These are phyloP conservation scores for Dipodascus albidus DNA, from an alignment of 805 yeast species.

Conservation along the genomic window DNA sequence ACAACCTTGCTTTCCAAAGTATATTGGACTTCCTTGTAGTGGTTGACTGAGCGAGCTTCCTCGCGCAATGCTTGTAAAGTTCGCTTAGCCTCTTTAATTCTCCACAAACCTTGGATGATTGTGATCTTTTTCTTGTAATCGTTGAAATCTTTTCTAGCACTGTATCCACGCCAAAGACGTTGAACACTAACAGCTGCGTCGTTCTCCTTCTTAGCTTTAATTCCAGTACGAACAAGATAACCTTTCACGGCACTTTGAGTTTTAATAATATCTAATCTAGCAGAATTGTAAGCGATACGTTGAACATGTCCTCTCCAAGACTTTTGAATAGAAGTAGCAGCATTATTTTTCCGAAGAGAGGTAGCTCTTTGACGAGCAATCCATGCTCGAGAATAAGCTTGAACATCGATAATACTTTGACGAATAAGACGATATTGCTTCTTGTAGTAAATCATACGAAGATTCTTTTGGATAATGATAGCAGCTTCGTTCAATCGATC, in stretches of 20 bases:
- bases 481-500: slow-evolving; percentile 73
- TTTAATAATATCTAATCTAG: slow-evolving; percentile 38
- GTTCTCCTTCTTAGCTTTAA: slow-evolving; percentile 38
- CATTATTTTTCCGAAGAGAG: slow-evolving; percentile 35
- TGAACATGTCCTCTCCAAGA: slow-evolving; percentile 29
- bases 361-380: slow-evolving; percentile 47
- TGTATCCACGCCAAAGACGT: slow-evolving; percentile 55
- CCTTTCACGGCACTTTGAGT: slow-evolving; percentile 50
- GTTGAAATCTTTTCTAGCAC: slow-evolving; percentile 43
- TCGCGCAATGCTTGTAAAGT: slow-evolving; percentile 54
- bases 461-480: slow-evolving; percentile 70
- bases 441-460: slow-evolving; percentile 56
- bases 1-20: slow-evolving; percentile 95
- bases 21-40: slow-evolving; percentile 82
- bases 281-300: slow-evolving; percentile 44
- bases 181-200: slow-evolving; percentile 66
- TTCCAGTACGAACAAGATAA: slow-evolving; percentile 38
- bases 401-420: slow-evolving; percentile 43
- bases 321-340: slow-evolving; percentile 68
- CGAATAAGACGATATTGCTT: slow-evolving; percentile 45
- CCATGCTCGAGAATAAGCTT: slow-evolving; percentile 53
- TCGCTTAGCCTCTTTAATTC: slow-evolving; percentile 62
- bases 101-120: slow-evolving; percentile 61
- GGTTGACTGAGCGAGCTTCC: slow-evolving; percentile 87
- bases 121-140: slow-evolving; percentile 45